phyloP scores from a whole-genome alignment of 225 moss, liverwort and hornwort genomes.

The Physcomitrellopsis africana region DNA sequence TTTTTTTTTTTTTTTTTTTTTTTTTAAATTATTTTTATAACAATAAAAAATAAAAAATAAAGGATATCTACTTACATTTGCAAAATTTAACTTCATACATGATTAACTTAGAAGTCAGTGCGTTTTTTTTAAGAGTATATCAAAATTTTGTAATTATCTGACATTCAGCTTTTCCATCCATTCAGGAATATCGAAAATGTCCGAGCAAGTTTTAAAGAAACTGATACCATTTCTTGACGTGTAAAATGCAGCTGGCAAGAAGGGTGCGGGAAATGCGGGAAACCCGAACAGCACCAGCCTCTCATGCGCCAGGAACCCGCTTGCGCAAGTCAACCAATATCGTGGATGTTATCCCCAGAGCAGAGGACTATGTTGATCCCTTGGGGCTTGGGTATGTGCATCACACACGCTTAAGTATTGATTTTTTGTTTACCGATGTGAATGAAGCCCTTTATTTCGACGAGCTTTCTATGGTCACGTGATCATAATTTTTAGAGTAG shows the following conservation, averaged over 20 bases:
- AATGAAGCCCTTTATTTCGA: constrained; percentile 6
- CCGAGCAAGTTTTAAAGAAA: constrained; percentile 16
- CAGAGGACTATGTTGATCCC: constrained; percentile 86
- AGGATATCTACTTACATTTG: constrained; percentile 8
- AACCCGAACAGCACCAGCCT: constrained; percentile 67
- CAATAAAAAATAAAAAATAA: no score
- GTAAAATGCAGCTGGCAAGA: constrained; percentile 66
- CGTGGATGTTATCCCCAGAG: constrained; percentile 63
- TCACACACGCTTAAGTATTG: constrained; percentile 11
- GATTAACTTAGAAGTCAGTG: constrained; percentile 14
- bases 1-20: no score
- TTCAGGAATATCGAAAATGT: neutral
- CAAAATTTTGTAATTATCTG: constrained; percentile 16
- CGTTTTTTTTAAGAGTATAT: neutral
- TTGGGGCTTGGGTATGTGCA: constrained; percentile 79
- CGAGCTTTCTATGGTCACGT: neutral
- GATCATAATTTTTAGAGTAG: constrained; percentile 20
- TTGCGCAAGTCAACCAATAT: constrained; percentile 73
- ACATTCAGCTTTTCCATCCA: constrained; percentile 7
- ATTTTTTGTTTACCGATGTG: neutral
- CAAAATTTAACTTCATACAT: constrained; percentile 5
- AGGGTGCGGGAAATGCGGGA: constrained; percentile 99
- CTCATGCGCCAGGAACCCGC: constrained; percentile 53
- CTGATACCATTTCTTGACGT: constrained; percentile 28
- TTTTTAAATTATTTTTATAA: no score